Evolutionary conservation across 768 basidiomycete genomes (phyloP).

Genomic region (Boletus sp.): DNA sequence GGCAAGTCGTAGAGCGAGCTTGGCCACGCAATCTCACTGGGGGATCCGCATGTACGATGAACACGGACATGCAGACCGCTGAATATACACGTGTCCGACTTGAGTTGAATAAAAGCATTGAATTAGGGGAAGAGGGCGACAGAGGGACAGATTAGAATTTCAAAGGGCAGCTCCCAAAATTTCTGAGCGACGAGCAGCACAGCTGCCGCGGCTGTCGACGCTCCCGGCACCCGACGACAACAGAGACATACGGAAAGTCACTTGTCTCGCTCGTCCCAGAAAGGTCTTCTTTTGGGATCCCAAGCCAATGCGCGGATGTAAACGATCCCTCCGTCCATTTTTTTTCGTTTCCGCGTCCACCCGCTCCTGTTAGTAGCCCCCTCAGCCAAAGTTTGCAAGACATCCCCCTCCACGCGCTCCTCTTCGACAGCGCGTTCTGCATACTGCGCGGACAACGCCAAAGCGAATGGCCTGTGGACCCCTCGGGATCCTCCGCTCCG

Average conservation of each 20-base stretch:
- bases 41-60: slow-evolving; percentile 3
- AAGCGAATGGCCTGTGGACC: slow-evolving; percentile 26
- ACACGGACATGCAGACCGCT: neutral
- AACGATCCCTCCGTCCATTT: slow-evolving; percentile 21
- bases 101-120: neutral
- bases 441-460: slow-evolving; percentile 5
- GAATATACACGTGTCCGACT: neutral
- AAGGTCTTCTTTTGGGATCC: slow-evolving; percentile 20
- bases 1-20: neutral
- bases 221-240: slow-evolving; percentile 27
- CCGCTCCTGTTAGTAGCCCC: slow-evolving; percentile 9
- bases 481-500: slow-evolving; percentile 11
- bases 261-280: slow-evolving; percentile 19
- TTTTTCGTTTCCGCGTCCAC: slow-evolving; percentile 32
- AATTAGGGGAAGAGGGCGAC: slow-evolving; percentile 1
- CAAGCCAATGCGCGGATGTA: slow-evolving; percentile 33
- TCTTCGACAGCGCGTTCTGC: slow-evolving; percentile 8
- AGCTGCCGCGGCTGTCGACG: slow-evolving; percentile 22
- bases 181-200: slow-evolving; percentile 21
- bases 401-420: slow-evolving; percentile 8
- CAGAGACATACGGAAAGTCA: slow-evolving; percentile 16
- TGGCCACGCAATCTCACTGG: neutral
- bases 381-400: slow-evolving; percentile 1
- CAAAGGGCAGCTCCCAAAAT: slow-evolving; percentile 24
- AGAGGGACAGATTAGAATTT: slow-evolving; percentile 22